Base-by-base conservation (phyloP, 495 filamentous ascomycete species). In the Extremus antarcticus region DNA sequence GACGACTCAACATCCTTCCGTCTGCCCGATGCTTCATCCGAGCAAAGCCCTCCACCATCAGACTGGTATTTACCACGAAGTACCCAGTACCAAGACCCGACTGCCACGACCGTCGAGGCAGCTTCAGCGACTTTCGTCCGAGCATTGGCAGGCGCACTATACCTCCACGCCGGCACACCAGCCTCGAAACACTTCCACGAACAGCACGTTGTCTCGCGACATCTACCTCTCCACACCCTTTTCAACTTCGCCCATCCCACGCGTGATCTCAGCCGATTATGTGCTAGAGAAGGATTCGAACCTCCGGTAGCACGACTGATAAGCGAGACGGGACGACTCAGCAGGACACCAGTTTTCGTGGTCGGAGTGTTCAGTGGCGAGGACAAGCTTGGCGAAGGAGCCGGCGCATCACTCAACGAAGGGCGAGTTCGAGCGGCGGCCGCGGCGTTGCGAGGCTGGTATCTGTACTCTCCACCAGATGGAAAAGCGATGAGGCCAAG, bases 331-430 rank as follows among this genome's bases (percentile, higher is more conserved):
- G 92, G 92, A 64, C 79, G 94, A 51, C 67, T 74, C 62, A 88
- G 81, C 59, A 78, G 86, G 65, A 80, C 83, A 59, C 91, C 92
- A 9, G 92, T 97, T 35, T 97, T 87, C 63, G 80, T 95, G n/a
- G 88, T 98, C 15, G 94, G 91, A 22, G 88, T 97, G 53, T 98
- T 83, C 73, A 87, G 82, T 40, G 94, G 91, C 20, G 70, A 77
- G 54, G 89, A 97, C 64, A 86, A 88, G 77, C 74, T 98, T 47
- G 90, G 92, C 51, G 91, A 97, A 70, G 94, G 81, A 25, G 73
- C 80, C 54, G 92, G 84, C 35, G 69, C 79, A 48, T 87, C 77
- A 70, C 73, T 97, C 54, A 70, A 86, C 53, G 80, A 87, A 68
- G 91, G 87, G 51, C 81, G 87, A 59, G 74, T 76, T 43, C 76